Base-by-base conservation (phyloP, 805 yeast genomes). In the Candida michaelii region DNA sequence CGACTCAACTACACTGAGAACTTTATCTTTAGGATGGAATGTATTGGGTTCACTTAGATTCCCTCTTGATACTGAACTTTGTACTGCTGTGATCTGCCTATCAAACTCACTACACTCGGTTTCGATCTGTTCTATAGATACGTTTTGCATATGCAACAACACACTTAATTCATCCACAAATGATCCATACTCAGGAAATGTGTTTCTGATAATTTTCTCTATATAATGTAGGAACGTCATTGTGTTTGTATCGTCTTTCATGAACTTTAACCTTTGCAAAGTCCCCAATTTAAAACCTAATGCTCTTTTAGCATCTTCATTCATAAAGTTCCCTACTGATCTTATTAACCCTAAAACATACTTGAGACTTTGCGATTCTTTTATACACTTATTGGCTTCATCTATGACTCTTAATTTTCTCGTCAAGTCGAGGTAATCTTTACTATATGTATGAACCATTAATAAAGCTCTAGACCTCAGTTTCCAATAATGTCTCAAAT, bases 321-420 rank as follows among this genome's bases (percentile, higher is more conserved):
- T 93, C 99, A 93, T 93, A 60, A 83, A 91, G 61, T 93, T 93
- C 45, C 99, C 99, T 39, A 93, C 93, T 3, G 90, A 83, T 49
- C 90, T 70, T 47, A 93, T 91, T 36, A 93, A 80, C 43, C 87
- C 89, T 55, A 95, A 76, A 12, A 93, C 81, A 42, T 79, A 76
- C 47, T 81, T 77, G 56, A 95, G 72, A 39, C 80, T 79, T 13
- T 76, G 77, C 1, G 96, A 87, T 18, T 74, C 70, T 47, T 77
- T 77, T 29, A 91, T 72, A 32, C 82, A 73, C 30, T 76, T 76
- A 31, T 83, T 80, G 0, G 97, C 97, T 16, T 71, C 73, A 53
- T 90, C 97, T 25, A 93, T 66, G 35, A 74, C 56, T 45, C 82
- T 76, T 40, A 93, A 66, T 59, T 89, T 90, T 7, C 65, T 58